Conservation (phyloP, 345 rosid species). For the Odontarrhena argentea region DNA sequence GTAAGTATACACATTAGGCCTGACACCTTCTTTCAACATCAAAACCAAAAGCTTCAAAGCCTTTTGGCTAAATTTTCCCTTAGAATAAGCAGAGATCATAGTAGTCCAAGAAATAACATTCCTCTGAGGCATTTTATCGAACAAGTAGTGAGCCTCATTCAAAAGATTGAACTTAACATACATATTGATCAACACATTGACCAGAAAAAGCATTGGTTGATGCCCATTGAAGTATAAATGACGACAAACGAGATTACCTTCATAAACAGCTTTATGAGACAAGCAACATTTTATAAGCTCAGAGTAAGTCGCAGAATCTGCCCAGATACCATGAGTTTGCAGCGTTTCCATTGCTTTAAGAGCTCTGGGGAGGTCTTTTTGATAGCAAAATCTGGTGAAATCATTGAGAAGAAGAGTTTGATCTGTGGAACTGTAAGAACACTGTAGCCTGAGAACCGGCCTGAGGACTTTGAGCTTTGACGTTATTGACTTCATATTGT, state of each 20-base stretch:
- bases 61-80: constrained; percentile 33
- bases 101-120: constrained; percentile 74
- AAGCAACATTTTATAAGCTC: constrained; percentile 63
- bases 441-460: neutral
- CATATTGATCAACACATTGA: constrained; percentile 53
- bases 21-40: constrained; percentile 61
- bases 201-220: constrained; percentile 52
- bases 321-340: constrained; percentile 52
- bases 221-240: constrained; percentile 54
- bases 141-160: constrained; percentile 44
- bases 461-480: constrained; percentile 26
- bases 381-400: constrained; percentile 57
- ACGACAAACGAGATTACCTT: constrained; percentile 51
- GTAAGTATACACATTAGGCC: constrained; percentile 65
- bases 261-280: constrained; percentile 49
- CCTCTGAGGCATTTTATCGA: constrained; percentile 45
- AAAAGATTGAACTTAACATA: constrained; percentile 57
- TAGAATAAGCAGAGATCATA: constrained; percentile 61
- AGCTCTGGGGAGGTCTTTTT: constrained; percentile 60
- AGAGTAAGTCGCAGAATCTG: constrained; percentile 55
- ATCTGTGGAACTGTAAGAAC: constrained; percentile 24
- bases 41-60: constrained; percentile 46
- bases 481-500: constrained; percentile 26
- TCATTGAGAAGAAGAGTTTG: constrained; percentile 43
- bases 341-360: constrained; percentile 53